phyloP scores from a whole-genome alignment of 2,329 filamentous ascomycete genomes.

The Hymenoscyphus linearis region DNA sequence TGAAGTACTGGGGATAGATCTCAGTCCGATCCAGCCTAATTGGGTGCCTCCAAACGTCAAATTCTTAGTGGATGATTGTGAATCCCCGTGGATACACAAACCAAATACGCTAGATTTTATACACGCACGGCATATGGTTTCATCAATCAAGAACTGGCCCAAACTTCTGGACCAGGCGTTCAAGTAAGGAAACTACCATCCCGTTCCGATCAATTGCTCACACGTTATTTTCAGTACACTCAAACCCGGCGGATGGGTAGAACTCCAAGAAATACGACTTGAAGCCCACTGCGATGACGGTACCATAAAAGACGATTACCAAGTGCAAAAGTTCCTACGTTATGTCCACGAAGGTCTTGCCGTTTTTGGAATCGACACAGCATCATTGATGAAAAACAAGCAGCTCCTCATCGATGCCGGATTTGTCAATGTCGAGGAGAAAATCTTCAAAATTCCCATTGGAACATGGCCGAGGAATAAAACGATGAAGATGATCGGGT shows the following conservation, averaged over 20 bases:
- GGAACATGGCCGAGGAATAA: conserved; percentile 44
- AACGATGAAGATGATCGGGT: conserved; percentile 40
- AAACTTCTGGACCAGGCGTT: conserved; percentile 29
- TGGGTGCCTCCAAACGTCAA: conserved; percentile 53
- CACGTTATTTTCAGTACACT: conserved; percentile 4
- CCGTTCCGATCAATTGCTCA: neutral
- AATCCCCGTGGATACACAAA: conserved; percentile 44
- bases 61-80: conserved; percentile 24
- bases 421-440: conserved; percentile 37
- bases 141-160: conserved; percentile 50
- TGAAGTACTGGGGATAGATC: conserved; percentile 47
- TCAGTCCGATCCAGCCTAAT: conserved; percentile 51
- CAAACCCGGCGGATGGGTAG: conserved; percentile 17
- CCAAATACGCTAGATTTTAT: conserved; percentile 53
- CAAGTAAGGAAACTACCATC: conserved; percentile 2
- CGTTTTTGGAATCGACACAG: conserved; percentile 11
- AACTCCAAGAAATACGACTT: conserved; percentile 36
- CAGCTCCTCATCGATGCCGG: conserved; percentile 30
- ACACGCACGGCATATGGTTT: conserved; percentile 49
- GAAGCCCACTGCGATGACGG: conserved; percentile 33
- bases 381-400: conserved; percentile 6
- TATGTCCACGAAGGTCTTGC: conserved; percentile 8
- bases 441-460: conserved; percentile 41
- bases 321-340: conserved; percentile 5
- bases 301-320: conserved; percentile 11